Base-by-base conservation (phyloP, 1,284 basidiomycete genomes). In the Apiotrichum porosum region DNA sequence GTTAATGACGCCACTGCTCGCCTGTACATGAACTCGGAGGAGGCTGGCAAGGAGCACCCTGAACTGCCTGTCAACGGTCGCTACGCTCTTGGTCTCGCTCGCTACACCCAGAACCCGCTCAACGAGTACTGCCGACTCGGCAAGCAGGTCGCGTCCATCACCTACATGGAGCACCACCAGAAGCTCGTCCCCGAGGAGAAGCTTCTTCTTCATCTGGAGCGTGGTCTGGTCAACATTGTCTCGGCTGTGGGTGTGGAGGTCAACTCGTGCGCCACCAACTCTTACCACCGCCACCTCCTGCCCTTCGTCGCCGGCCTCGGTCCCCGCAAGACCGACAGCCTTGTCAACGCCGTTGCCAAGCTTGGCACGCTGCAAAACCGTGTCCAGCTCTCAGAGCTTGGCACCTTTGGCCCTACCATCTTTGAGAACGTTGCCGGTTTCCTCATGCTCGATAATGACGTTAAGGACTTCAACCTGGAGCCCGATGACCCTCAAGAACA, bases 221-320 rank as follows among this genome's bases (percentile, higher is more conserved):
- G 89, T 32, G 84, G 83, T 35, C 75, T 99, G 34, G 88, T 95
- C 45, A 91, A 97, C 63, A 78, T 88, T 17, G 86, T 89, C 52
- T 97, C 93, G 74, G 84, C 83, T 61, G 85, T 92, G 54, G 95
- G 95, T 21, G 90, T 98, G 37, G 93, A 97, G 67, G 87, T 99
- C 75, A 97, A 99, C 69, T 84, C 84, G 24, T 88, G 90, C 26
- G 83, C 91, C 23, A 82, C 82, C 2, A 88, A 95, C 70, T 68
- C 83, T 1, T 97, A 97, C 69, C 88, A 93, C 62, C 85, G 88
- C 58, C 79, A 85, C 41, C 80, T 97, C 44, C 78, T 98, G 12
- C 91, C 87, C 0, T 97, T 88, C 65, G 83, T 99, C 28, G 85
- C 91, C 58, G 95, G 95, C 31, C 79, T 99, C 39, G 95, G 95